Evolutionary conservation across 768 basidiomycete species (phyloP), one percentile per base, ranked within the genome.

Genomic region (Lentinula lateritia): DNA sequence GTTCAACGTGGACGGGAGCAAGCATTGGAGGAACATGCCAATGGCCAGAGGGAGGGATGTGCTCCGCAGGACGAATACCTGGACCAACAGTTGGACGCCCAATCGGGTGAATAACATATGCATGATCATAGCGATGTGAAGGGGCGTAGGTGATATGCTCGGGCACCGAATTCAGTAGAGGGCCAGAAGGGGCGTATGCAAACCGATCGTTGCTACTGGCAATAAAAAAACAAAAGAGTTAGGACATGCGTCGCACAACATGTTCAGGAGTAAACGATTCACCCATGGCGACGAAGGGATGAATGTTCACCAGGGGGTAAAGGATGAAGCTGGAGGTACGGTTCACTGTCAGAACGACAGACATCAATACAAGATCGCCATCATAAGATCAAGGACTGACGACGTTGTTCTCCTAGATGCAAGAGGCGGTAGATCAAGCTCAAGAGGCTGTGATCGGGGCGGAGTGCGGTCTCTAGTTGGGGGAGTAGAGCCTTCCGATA

Each of bases 401-500:
- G 72, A 62, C 78, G 78, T 62, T 15, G 45, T 16, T 59, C 59
- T 60, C 41, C 77, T 69, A 52, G 78, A 73, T 53, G 75, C 64
- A 52, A 80, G 69, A 12, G 80, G 76, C 43, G 79, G 68, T 20
- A 78, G 68, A 62, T 71, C 75, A 41, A 79, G 64, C 61, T 66
- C 62, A 34, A 52, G 34, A 42, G 62, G 63, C 43, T 45, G 61
- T 23, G 62, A 23, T 41, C 85, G 80, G 23, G 87, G 84, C 38
- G 88, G 89, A 1, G 86, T 84, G 63, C 74, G 81, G 58, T 88
- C 84, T 56, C 88, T 81, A 20, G 84, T 87, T 4, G 89, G 86
- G 38, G 89, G 88, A 16, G 88, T 86, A 16, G 89, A 90, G 6
- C 81, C 76, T 62, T 90, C 89, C 28, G 89, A 90, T 38, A 88